Evolutionary conservation across 2,329 filamentous ascomycete genomes (phyloP).

Genomic region (Arthroderma uncinatum): DNA sequence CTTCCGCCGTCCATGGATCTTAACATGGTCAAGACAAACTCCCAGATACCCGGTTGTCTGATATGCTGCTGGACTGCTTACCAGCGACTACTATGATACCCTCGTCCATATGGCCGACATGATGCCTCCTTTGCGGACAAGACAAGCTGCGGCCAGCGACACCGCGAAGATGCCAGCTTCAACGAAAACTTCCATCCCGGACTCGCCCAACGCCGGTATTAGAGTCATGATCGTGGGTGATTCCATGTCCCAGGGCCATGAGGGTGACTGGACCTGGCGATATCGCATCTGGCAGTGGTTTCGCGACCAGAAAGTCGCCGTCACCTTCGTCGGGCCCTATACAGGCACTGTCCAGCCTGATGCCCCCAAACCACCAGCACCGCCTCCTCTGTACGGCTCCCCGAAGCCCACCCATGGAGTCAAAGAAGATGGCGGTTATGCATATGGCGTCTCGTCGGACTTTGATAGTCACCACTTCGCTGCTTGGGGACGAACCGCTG

Average conservation of each 20-base stretch:
- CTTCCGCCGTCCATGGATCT: too few species aligned
- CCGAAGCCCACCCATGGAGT: background rate
- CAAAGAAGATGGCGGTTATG: background rate
- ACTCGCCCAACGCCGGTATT: background rate
- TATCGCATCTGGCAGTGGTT: constrained; percentile 4
- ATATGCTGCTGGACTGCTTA: too few species aligned
- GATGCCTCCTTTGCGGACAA: background rate
- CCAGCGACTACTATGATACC: background rate
- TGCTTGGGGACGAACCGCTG: background rate
- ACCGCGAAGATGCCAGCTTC: background rate
- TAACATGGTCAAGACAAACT: too few species aligned
- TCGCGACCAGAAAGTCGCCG: background rate
- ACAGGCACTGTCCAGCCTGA: constrained; percentile 2
- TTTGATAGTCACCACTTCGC: constrained; percentile 2
- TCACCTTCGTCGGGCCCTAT: background rate
- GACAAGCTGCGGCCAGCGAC: background rate
- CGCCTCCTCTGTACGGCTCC: background rate
- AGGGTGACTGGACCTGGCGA: constrained; percentile 4
- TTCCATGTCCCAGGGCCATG: background rate
- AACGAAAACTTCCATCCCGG: background rate
- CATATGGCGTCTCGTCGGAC: background rate
- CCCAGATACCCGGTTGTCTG: too few species aligned
- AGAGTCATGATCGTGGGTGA: background rate
- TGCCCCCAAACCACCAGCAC: background rate
- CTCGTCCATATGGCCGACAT: background rate